A percentile compares a stretch with the other conserved stretches of the same genome.
Conservation (phyloP, 306 rosid genomes). For the Cicer chorassanicum region DNA sequence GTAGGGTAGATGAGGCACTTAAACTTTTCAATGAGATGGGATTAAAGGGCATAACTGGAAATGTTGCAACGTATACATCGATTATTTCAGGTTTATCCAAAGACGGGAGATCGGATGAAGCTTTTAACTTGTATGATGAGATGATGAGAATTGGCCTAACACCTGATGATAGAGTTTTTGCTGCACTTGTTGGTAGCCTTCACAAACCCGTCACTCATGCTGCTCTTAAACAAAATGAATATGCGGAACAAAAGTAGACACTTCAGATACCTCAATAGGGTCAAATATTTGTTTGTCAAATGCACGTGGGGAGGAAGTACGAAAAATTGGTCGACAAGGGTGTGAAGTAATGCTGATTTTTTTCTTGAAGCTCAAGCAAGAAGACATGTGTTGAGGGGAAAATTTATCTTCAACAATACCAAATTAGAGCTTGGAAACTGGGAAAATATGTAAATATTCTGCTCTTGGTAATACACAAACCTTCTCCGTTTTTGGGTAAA, state of each 20-base stretch:
- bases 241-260: conserved; percentile 13
- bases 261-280: conserved; percentile 8
- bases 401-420: conserved; percentile 25
- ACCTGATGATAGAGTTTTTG: conserved; percentile 80
- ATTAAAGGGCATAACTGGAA: conserved; percentile 54
- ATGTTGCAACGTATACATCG: conserved; percentile 63
- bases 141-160: conserved; percentile 64
- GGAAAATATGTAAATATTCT: conserved; percentile 5
- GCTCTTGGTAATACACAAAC: conserved; percentile 10
- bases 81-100: conserved; percentile 83
- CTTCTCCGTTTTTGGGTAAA: neutral
- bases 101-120: conserved; percentile 79
- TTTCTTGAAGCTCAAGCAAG: conserved; percentile 2
- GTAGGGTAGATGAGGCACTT: conserved; percentile 67
- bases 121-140: conserved; percentile 74
- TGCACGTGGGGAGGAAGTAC: neutral
- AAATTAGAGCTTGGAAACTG: conserved; percentile 13
- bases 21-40: conserved; percentile 71
- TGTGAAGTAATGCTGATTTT: conserved; percentile 22
- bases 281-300: conserved; percentile 18
- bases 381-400: neutral
- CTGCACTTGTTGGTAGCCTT: conserved; percentile 54
- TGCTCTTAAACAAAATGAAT: conserved; percentile 24
- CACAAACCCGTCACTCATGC: conserved; percentile 46
- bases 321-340: conserved; percentile 6